phyloP scores from a whole-genome alignment of 371 early-diverging fungal species.

The Lichtheimia hyalospora region DNA sequence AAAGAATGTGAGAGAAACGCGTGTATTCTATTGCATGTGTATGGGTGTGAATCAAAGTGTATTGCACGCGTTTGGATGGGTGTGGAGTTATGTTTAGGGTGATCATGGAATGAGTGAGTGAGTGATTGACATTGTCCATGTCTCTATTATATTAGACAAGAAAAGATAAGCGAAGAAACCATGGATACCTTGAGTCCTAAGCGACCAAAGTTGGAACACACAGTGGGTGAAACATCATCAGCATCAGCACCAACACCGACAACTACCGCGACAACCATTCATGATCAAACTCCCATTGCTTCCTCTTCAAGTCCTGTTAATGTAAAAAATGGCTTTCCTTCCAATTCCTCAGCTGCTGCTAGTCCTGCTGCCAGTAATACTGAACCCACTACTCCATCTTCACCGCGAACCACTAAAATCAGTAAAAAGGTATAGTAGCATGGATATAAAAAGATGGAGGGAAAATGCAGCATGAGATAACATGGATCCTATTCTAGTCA shows the following conservation, averaged over 20 bases:
- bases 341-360: neutral
- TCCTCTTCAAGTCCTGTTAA: neutral
- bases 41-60: neutral
- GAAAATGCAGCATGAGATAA: neutral
- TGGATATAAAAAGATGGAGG: neutral
- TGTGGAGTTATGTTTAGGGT: no score
- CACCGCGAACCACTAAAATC: constrained; percentile 7
- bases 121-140: neutral
- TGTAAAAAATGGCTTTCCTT: constrained; percentile 1
- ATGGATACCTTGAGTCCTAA: neutral
- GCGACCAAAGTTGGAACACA: neutral
- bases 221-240: neutral
- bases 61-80: neutral
- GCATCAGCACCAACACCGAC: neutral
- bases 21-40: neutral
- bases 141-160: neutral
- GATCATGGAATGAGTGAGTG: no score
- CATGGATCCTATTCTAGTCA: neutral
- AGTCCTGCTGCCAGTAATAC: neutral
- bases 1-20: constrained; percentile 1
- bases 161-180: constrained; percentile 1
- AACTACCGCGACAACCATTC: neutral
- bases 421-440: constrained; percentile 7
- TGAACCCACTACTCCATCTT: constrained; percentile 13
- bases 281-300: neutral